These are phyloP conservation scores for Amaranthus cruentus DNA, from an alignment of 148 eudicot species.

Conservation along the genomic window DNA sequence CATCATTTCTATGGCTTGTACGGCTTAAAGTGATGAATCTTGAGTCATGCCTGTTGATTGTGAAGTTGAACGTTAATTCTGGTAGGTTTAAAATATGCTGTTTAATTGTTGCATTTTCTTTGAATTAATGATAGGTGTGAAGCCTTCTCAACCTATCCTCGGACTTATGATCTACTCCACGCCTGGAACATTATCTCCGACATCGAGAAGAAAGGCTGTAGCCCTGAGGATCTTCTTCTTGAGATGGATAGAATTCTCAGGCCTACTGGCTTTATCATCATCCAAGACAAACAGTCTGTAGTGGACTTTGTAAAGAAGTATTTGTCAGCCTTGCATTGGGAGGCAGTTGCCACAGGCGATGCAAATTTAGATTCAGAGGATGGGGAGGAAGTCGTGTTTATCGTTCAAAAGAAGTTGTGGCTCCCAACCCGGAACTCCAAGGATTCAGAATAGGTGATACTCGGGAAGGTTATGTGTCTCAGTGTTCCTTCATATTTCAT, in stretches of 20 bases:
- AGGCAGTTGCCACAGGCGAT: slow-evolving; percentile 58
- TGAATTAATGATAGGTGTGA: slow-evolving; percentile 61
- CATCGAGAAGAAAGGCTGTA: slow-evolving; percentile 81
- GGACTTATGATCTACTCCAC: slow-evolving; percentile 96
- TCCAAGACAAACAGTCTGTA: slow-evolving; percentile 68
- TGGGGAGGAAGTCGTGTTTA: slow-evolving; percentile 60
- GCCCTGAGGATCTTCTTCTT: slow-evolving; percentile 80
- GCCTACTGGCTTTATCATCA: slow-evolving; percentile 79
- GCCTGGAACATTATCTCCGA: slow-evolving; percentile 90
- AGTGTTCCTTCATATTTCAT: not conserved
- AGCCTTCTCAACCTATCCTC: slow-evolving; percentile 94
- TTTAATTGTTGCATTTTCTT: not conserved
- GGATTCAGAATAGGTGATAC: slow-evolving; percentile 45
- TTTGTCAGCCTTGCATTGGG: slow-evolving; percentile 83
- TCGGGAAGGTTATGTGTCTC: not conserved
- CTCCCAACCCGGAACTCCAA: slow-evolving; percentile 57
- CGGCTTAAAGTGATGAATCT: not conserved
- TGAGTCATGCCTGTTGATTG: not conserved
- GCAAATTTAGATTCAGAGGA: slow-evolving; percentile 57
- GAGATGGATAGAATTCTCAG: slow-evolving; percentile 92
- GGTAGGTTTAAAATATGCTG: not conserved
- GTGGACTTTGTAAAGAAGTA: slow-evolving; percentile 76
- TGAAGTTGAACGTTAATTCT: not conserved
- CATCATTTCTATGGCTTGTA: not conserved
- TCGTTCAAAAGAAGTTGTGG: slow-evolving; percentile 87